Base-by-base conservation (phyloP, 176 grass and related monocot genomes). In the Canna indica region DNA sequence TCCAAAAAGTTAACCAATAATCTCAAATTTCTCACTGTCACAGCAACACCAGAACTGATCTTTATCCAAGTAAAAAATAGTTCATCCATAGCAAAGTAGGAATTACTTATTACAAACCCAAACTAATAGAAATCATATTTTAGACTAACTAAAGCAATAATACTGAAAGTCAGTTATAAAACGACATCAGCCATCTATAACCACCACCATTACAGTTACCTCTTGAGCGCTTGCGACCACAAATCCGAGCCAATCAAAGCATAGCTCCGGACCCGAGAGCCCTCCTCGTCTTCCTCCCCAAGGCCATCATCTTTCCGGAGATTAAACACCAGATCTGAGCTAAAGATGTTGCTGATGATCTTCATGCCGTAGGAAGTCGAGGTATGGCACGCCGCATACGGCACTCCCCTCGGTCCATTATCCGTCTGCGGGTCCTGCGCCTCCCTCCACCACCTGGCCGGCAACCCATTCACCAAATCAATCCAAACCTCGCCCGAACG, bases 281-380 rank as follows among this genome's bases (percentile, higher is more conserved):
- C 62, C 1, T 69, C 70, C 0, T 32, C 65, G 1, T 29, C 45
- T 34, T 67, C 81, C 36, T 73, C 64, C 71, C 64, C 60, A 4
- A 47, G 32, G n/a, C 47, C 73, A 45, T 76, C 83, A 67, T 76
- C 82, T 68, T 77, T 80, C 30, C 85, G 83, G 75, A 90, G 88
- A 5, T 84, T 84, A 15, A 90, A 79, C 59, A 86, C 81, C 67
- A 90, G 83, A 86, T 90, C 88, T 71, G 88, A 84, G 54, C 80
- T 75, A 22, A 90, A 84, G 59, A 90, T 62, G 83, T 75, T 90
- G 83, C 81, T 84, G 64, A 90, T 84, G 36, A 90, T 64, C 78
- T 84, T 66, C 78, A 86, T 79, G n/a, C 88, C 88, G 75, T 90
- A 85, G 1, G 83, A 79, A 67, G 83, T 72, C 1, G 83, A 53